These are phyloP conservation scores for Magnolia changhungtana DNA, from an alignment of 164 flowering plant species.

Conservation along the genomic window DNA sequence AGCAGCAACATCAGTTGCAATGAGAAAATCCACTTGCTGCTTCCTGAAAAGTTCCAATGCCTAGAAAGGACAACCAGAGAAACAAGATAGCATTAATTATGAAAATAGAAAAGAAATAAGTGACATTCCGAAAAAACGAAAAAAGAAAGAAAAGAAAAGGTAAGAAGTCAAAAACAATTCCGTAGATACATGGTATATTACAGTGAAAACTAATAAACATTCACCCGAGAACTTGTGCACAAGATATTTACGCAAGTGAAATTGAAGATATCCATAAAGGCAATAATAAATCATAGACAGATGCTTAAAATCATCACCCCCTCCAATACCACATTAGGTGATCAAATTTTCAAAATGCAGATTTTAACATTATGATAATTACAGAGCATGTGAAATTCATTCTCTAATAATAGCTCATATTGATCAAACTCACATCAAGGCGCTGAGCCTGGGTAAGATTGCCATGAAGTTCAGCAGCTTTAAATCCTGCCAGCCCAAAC, in stretches of 20 bases:
- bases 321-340: not conserved
- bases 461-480: slow-evolving; percentile 97
- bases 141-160: not conserved
- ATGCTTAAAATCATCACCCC: not conserved
- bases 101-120: no score
- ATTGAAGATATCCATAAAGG: no score
- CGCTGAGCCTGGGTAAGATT: slow-evolving; percentile 96
- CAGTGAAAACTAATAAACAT: no score
- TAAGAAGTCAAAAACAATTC: not conserved
- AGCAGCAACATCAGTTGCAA: slow-evolving; percentile 98
- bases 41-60: slow-evolving; percentile 87
- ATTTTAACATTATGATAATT: not conserved
- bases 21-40: slow-evolving; percentile 85
- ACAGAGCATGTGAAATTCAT: not conserved
- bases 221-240: no score
- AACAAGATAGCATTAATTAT: not conserved
- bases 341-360: not conserved
- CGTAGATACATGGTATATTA: no score
- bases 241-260: no score
- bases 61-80: slow-evolving; percentile 29
- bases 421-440: slow-evolving; percentile 62
- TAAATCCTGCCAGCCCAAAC: slow-evolving; percentile 77
- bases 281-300: no score
- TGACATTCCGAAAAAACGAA: not conserved
- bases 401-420: not conserved